These are phyloP conservation scores for Cystobasidium slooffiae DNA, from an alignment of 1,284 basidiomycete species.

Conservation along the genomic window DNA sequence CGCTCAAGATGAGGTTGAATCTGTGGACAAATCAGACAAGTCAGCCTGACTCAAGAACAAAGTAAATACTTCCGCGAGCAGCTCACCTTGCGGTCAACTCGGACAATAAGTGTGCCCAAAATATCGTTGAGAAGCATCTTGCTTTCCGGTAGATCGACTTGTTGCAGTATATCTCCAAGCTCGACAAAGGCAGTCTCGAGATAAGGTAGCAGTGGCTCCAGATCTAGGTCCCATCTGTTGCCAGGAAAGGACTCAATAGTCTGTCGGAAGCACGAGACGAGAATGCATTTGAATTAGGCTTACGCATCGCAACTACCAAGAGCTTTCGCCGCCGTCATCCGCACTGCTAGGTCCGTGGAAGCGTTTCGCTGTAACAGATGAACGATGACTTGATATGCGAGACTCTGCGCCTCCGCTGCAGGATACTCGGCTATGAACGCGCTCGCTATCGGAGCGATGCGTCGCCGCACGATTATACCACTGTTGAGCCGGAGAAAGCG, in stretches of 20 bases:
- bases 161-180: conserved; percentile 47
- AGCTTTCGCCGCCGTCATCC: conserved; percentile 49
- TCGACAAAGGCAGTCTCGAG: conserved; percentile 47
- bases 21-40: conserved; percentile 22
- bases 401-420: conserved; percentile 33
- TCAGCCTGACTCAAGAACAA: background rate
- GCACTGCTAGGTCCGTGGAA: conserved; percentile 51
- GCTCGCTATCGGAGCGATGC: conserved; percentile 52
- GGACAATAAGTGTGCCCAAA: conserved; percentile 49
- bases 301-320: conserved; percentile 49
- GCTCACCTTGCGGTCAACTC: conserved; percentile 46
- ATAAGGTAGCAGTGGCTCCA: conserved; percentile 47
- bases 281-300: conserved; percentile 43
- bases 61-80: background rate
- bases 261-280: background rate
- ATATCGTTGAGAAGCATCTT: conserved; percentile 48
- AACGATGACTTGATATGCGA: conserved; percentile 50
- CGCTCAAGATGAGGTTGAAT: conserved; percentile 48
- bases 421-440: conserved; percentile 47
- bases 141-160: conserved; percentile 48
- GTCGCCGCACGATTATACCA: conserved; percentile 45
- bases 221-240: conserved; percentile 44
- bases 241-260: background rate
- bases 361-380: conserved; percentile 49
- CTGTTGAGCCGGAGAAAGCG: background rate